Base-by-base conservation (phyloP, 2,329 filamentous ascomycete species). In the Pseudopithomyces maydicus region DNA sequence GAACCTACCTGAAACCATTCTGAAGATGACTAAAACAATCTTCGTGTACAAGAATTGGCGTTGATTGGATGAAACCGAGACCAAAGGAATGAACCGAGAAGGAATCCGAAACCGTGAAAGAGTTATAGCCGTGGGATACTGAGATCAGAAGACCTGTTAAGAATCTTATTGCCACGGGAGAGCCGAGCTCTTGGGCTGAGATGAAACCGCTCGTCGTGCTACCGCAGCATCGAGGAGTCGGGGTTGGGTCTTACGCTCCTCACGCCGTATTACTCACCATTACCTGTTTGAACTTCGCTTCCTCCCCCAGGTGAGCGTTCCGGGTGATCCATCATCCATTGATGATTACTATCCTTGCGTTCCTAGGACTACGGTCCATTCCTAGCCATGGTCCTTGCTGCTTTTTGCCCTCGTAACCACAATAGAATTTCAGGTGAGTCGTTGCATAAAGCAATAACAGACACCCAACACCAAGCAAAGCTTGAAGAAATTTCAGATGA, bases 271-370 rank as follows among this genome's bases (percentile, higher is more conserved):
- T 35, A 43, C 38, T 29, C 45, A 57, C 26, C 55, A 57, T 39
- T 38, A 10, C 48, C 11, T 29, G 26, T 41, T 14, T 42, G 48
- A 43, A 51, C 38, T 42, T 51, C 22, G 48, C 15, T 51, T 23
- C 48, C 33, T 51, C 48, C 15, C 48, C 35, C 48, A 43, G 35
- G 48, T 51, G 48, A 51, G 48, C 48, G 48, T 51, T 42, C 48
- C 33, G 48, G 48, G 22, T 29, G 14, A 33, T 33, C 38, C 48
- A 26, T 41, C 38, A 43, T 41, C 47, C 17, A 32, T 38, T 8
- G 11, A 51, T 35, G 38, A 33, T 14, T 6, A 42, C 48, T 15
- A 41, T 26, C 38, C 15, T 42, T 38, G 33, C 48, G 42, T 42
- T 38, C 20, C 38, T 51, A 43, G 22, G 38, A 23, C 36, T 23